These are phyloP conservation scores for Dendrobium officinale DNA, from an alignment of 106 monocot genomes.

Conservation along the genomic window DNA sequence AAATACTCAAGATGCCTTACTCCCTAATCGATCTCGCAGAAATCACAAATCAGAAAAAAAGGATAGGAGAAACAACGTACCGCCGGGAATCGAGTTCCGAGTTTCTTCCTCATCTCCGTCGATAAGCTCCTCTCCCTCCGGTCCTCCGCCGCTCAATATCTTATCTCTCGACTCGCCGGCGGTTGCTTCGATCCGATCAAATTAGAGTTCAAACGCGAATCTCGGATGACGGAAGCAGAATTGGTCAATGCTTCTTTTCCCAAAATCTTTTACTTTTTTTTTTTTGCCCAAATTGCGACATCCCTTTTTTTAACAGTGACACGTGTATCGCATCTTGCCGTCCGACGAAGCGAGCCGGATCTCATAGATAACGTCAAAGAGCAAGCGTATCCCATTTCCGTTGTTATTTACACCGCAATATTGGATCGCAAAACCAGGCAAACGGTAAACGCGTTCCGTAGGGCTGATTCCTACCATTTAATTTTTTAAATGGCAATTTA, in stretches of 20 bases:
- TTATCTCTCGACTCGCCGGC: background rate
- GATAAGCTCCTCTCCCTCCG: background rate
- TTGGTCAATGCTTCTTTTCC: background rate
- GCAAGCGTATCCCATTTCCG: too few species aligned
- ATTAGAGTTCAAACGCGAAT: background rate
- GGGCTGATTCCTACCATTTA: too few species aligned
- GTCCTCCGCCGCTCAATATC: background rate
- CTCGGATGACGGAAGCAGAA: background rate
- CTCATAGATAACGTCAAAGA: too few species aligned
- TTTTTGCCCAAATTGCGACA: background rate
- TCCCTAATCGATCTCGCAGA: background rate
- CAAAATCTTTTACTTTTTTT: background rate
- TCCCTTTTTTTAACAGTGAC: too few species aligned
- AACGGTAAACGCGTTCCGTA: too few species aligned
- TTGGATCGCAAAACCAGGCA: too few species aligned
- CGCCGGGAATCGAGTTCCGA: conserved; percentile 95
- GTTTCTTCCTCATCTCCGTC: conserved; percentile 89
- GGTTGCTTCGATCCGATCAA: background rate
- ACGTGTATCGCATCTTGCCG: too few species aligned
- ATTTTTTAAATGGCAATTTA: too few species aligned
- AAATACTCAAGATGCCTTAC: background rate
- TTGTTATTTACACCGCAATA: too few species aligned
- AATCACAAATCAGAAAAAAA: background rate
- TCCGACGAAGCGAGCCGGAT: too few species aligned
- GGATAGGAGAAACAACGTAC: conserved; percentile 26